Percentiles rank a stretch among this genome's conserved stretches.
phyloP scores from a whole-genome alignment of 108 stramenopile species.

The Cyclotella baltica region DNA sequence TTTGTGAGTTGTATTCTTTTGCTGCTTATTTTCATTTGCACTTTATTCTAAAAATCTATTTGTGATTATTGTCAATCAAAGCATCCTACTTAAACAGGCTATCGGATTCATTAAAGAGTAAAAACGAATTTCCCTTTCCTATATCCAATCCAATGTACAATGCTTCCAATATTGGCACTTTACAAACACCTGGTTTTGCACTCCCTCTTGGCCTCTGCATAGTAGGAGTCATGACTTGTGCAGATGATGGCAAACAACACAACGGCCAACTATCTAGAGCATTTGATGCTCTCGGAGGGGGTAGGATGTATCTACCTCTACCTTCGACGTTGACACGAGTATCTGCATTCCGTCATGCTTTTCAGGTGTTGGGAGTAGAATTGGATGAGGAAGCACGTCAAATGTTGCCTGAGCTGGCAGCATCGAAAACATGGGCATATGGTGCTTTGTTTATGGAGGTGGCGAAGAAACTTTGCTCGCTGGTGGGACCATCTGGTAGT shows the following conservation, averaged over 20 bases:
- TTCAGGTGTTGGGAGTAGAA: slow-evolving; percentile 46
- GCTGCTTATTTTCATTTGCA: too few relatives aligned
- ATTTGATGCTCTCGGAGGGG: slow-evolving; percentile 63
- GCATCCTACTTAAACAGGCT: slow-evolving; percentile 71
- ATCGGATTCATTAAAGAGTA: slow-evolving; percentile 46
- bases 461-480: slow-evolving; percentile 47
- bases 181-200: slow-evolving; percentile 41
- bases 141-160: slow-evolving; percentile 74
- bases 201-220: slow-evolving; percentile 68
- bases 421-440: slow-evolving; percentile 64
- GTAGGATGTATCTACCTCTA: slow-evolving; percentile 58
- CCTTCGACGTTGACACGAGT: slow-evolving; percentile 58
- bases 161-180: slow-evolving; percentile 15
- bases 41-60: neutral
- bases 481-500: neutral
- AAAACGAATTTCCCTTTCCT: slow-evolving; percentile 73
- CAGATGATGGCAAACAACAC: slow-evolving; percentile 51
- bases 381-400: slow-evolving; percentile 44
- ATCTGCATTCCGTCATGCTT: slow-evolving; percentile 60
- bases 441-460: slow-evolving; percentile 58
- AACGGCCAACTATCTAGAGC: slow-evolving; percentile 28
- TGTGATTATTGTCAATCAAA: neutral
- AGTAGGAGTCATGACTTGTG: slow-evolving; percentile 77
- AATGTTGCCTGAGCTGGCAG: slow-evolving; percentile 56
- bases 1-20: slow-evolving; percentile 44